Conservation (phyloP, 768 basidiomycete genomes). For the Tricholoma flavovirens region DNA sequence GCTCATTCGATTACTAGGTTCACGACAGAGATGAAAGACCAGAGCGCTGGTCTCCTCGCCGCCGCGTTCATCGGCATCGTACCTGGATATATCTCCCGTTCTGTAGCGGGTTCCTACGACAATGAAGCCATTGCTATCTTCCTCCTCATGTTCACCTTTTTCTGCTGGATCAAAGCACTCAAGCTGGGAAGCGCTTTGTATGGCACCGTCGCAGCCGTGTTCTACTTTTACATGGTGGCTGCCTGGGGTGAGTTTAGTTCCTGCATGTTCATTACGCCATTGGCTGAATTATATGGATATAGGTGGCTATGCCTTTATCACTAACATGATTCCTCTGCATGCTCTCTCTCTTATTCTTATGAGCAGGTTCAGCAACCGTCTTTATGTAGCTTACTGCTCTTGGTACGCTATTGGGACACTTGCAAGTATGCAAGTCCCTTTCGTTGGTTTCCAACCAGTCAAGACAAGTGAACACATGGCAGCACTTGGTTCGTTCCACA, state of each 20-base stretch:
- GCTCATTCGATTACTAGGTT: slow-evolving; percentile 49
- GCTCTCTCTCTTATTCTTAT: slow-evolving; percentile 92
- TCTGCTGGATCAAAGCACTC: slow-evolving; percentile 92
- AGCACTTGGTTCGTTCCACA: slow-evolving; percentile 64
- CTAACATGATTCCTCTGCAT: slow-evolving; percentile 99
- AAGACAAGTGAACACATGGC: slow-evolving; percentile 98
- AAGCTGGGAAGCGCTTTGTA: slow-evolving; percentile 91
- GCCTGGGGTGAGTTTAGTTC: slow-evolving; percentile 76
- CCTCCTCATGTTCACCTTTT: slow-evolving; percentile 99
- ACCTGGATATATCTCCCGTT: slow-evolving; percentile 97
- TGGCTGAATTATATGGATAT: slow-evolving; percentile 1
- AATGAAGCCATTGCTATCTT: slow-evolving; percentile 99
- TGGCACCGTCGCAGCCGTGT: slow-evolving; percentile 85
- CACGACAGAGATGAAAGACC: slow-evolving; percentile 93
- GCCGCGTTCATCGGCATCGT: slow-evolving; percentile 98
- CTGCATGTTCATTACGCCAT: background rate
- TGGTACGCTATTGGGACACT: slow-evolving; percentile 99
- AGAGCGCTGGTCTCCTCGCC: slow-evolving; percentile 92
- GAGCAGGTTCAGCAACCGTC: slow-evolving; percentile 88
- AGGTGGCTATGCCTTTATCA: slow-evolving; percentile 99
- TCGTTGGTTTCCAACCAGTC: slow-evolving; percentile 99
- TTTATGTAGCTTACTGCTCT: slow-evolving; percentile 93
- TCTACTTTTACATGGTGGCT: slow-evolving; percentile 99
- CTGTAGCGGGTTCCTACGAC: slow-evolving; percentile 98
- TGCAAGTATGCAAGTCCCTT: slow-evolving; percentile 98